Conservation (phyloP, 108 stramenopile genomes). For the Stephanodiscus triporus region DNA sequence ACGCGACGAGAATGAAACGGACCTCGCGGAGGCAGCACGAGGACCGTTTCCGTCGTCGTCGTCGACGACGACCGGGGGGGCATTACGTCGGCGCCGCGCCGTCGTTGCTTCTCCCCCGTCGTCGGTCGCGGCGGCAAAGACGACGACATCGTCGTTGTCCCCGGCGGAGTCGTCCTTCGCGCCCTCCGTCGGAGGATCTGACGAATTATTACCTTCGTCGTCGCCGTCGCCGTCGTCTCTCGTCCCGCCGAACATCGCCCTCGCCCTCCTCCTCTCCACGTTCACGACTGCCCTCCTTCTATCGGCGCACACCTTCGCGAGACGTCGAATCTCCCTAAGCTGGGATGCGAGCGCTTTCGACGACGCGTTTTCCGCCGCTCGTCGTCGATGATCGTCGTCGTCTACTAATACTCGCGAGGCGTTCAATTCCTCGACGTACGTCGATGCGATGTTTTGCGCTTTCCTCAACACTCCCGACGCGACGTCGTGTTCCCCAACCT, state of each 20-base stretch:
- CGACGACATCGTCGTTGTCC: not conserved
- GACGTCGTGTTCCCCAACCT: constrained; percentile 29
- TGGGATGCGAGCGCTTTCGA: constrained; percentile 49
- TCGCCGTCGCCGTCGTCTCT: not conserved
- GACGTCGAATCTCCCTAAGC: constrained; percentile 66
- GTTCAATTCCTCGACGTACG: constrained; percentile 44
- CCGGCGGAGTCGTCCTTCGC: not conserved
- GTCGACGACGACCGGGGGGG: no score
- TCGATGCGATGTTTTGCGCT: constrained; percentile 44
- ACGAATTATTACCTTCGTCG: no score
- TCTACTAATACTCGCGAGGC: no score
- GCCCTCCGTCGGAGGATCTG: not conserved
- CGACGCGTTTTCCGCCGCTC: constrained; percentile 35
- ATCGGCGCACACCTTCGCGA: constrained; percentile 46
- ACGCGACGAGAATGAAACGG: constrained; percentile 36
- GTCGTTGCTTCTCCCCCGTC: no score
- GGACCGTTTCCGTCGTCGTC: no score
- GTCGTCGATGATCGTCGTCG: no score
- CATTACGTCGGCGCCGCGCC: not conserved
- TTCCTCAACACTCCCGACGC: constrained; percentile 51
- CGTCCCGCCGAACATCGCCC: constrained; percentile 69
- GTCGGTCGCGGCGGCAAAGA: no score
- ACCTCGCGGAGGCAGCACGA: no score
- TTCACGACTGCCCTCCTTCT: constrained; percentile 45
- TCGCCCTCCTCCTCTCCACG: constrained; percentile 65